Evolutionary conservation across 192 early-diverging fungal genomes (phyloP).

Genomic region (Pecoramyces ruminantium): DNA sequence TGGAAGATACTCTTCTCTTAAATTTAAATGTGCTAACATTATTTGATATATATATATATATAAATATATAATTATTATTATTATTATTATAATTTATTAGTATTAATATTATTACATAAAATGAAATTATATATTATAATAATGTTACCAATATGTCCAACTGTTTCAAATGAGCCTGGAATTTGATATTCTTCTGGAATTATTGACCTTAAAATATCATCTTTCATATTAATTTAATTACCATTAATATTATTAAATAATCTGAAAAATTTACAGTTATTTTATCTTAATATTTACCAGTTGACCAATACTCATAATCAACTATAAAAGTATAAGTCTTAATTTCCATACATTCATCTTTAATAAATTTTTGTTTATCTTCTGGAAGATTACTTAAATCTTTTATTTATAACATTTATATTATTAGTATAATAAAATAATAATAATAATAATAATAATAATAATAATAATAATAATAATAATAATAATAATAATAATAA

Average conservation of each 20-base stretch:
- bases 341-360: neutral
- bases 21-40: slow-evolving; percentile 88
- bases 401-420: neutral
- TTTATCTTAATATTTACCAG: neutral
- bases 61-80: neutral
- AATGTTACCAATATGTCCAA: slow-evolving; percentile 73
- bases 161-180: slow-evolving; percentile 67
- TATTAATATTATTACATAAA: too few relatives aligned
- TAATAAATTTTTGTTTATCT: neutral
- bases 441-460: too few relatives aligned
- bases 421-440: too few relatives aligned
- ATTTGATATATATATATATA: neutral
- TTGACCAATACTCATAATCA: neutral
- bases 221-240: too few relatives aligned
- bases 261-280: too few relatives aligned
- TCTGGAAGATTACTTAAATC: neutral
- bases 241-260: too few relatives aligned
- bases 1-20: slow-evolving; percentile 74
- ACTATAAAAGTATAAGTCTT: neutral
- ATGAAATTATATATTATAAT: too few relatives aligned
- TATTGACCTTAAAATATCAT: slow-evolving; percentile 79
- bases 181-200: slow-evolving; percentile 67
- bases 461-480: too few relatives aligned
- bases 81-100: too few relatives aligned
- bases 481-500: too few relatives aligned